Evolutionary conservation across 2,329 filamentous ascomycete species (phyloP), one percentile per base, ranked within the genome.

Genomic region (Monosporascus sp.): DNA sequence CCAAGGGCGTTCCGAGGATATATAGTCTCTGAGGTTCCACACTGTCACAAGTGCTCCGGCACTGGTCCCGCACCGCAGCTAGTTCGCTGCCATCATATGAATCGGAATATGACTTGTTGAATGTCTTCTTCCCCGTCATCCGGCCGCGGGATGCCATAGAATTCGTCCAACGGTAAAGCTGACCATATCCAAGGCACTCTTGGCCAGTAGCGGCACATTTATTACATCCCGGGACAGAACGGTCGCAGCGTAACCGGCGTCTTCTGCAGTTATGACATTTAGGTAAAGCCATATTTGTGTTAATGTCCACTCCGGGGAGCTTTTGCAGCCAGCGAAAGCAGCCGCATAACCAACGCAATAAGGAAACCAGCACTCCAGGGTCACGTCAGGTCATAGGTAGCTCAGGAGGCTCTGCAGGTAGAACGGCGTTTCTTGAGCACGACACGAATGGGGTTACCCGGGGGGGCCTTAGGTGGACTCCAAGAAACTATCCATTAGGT

Each of bases 181-280:
- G 78, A 55, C 79, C 81, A 66, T 86, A 86, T 40, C 83, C 83
- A 56, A 83, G 77, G 70, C 83, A 86, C 60, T 80, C 74, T 64
- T 80, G 73, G 28, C 80, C 80, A 43, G 76, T 72, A 60, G 71
- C 73, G 51, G 72, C 68, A 66, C 82, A 86, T 70, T 85, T 86
- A 61, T 79, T 75, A 66, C 83, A 86, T 54, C 69, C 73, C 26
- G 82, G 82, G 49, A 78, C 70, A 37, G 82, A 84, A 55, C 78
- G 75, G 68, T 86, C 83, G 67, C 83, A 86, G 62, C 81, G 80
- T 65, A 82, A 76, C 59, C 83, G 78, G 63, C 77, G 77, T 53
- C 77, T 78, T 55, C 81, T 80, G 68, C 82, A 86, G 69, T 84
- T 85, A 68, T 85, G 80, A 67, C 82, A 86, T 46, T 46, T 46